Base-by-base conservation (phyloP, 1,139 yeast genomes). In the Yamadazyma songkhlaensis region DNA sequence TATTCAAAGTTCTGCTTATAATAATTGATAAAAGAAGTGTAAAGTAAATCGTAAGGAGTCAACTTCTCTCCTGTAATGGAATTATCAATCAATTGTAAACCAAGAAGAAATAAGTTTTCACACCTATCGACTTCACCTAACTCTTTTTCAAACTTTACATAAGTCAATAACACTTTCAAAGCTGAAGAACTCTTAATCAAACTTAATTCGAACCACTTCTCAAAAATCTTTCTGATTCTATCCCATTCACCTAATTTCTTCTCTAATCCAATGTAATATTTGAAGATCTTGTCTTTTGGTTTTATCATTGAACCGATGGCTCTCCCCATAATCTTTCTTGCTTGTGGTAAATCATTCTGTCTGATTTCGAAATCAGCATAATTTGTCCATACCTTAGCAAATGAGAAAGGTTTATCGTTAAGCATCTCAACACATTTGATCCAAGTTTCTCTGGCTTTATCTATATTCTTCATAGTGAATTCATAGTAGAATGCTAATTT, bases 321-420 rank as follows among this genome's bases (percentile, higher is more conserved):
- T 37, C 73, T 67, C 0, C 97, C 97, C 15, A 89, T 59, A 1
- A 84, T 62, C 55, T 80, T 84, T 25, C 97, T 68, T 2, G 92
- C 89, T 6, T 57, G 56, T 0, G 58, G 25, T 8, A 86, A 42
- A 1, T 65, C 51, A 13, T 52, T 52, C 29, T 80, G 79, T 27
- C 97, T 70, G 4, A 89, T 59, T 55, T 87, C 94, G 62, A 84
- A 89, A 40, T 86, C 75, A 3, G 89, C 82, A 57, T 61, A 81
- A 43, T 72, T 60, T 4, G 79, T 70, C 97, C 97, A 90, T 2
- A 84, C 53, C 45, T 85, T 84, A 5, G 81, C 81, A 53, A 86
- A 84, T 0, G 87, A 76, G 47, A 87, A 80, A 2, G 49, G 40
- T 35, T 69, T 62, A 45, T 80, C 81, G 0, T 94, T 88, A 3